phyloP scores from a whole-genome alignment of 176 grass and related monocot species.

The Rhynchospora breviuscula region DNA sequence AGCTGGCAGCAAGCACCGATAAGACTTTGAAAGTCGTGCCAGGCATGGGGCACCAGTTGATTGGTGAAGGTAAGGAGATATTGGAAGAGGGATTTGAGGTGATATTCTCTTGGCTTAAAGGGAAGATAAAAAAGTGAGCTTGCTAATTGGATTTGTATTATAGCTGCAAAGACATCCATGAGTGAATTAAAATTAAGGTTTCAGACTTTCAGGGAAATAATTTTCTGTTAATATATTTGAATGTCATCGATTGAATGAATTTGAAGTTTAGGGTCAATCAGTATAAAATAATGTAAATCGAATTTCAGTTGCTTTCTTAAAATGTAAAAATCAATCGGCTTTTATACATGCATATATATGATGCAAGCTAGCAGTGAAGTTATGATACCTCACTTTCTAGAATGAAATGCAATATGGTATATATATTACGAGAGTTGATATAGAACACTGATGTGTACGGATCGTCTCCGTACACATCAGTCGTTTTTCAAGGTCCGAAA shows the following conservation, averaged over 20 bases:
- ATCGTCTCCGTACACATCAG: no score
- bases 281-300: not conserved
- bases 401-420: not conserved
- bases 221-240: not conserved
- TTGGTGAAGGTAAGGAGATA: slow-evolving; percentile 28
- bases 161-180: not conserved
- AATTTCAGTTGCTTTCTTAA: not conserved
- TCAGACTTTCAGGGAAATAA: not conserved
- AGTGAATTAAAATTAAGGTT: not conserved
- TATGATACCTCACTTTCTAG: not conserved
- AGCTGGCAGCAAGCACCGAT: slow-evolving; percentile 21
- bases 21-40: slow-evolving; percentile 29
- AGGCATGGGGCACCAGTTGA: slow-evolving; percentile 37
- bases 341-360: not conserved
- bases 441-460: no score
- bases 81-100: slow-evolving; percentile 27
- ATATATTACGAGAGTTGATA: no score
- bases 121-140: slow-evolving; percentile 2
- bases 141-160: not conserved
- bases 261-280: not conserved
- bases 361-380: not conserved
- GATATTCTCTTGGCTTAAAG: slow-evolving; percentile 34
- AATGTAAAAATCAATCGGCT: no score
- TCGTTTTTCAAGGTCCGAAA: no score
- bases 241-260: not conserved